Evolutionary conservation across 2,329 filamentous ascomycete genomes (phyloP), one percentile per base, ranked within the genome.

Genomic region (Sarocladium brachiariae): DNA sequence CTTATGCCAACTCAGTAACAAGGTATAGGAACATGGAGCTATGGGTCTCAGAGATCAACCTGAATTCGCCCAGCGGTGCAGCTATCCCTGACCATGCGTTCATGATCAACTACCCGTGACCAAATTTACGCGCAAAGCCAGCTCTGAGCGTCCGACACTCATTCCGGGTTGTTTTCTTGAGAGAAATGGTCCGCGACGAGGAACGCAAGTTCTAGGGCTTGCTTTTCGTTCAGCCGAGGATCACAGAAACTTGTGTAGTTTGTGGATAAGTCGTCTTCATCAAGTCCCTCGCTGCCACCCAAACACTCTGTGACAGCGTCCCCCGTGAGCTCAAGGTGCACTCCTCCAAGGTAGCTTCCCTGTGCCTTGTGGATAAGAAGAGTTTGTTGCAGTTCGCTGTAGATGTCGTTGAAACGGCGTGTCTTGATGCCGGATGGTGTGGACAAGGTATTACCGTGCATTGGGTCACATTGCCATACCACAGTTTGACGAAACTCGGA

Each of bases 171-270:
- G 35, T 62, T 56, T 52, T 70, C 63, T 49, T 66, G 63, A 2
- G 77, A 71, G 56, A 75, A 93, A 62, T 91, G 87, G 4, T 89
- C 89, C 0, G 93, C 93, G 45, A 99, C 85, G 61, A 97, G 70
- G 67, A 99, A 99, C 0, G 93, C 91, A 65, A 97, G 69, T 73
- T 99, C 93, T 13, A 99, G 76, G 1, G 93, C 91, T 73, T 99
- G 93, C 72, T 97, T 96, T 77, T 97, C 93, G 63, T 99, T 99
- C 58, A 99, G 72, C 21, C 93, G 74, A 4, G 93, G 93, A 66
- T 99, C 93, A 66, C 93, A 99, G 73, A 92, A 97, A 33, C 87
- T 95, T 4, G 90, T 95, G 69, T 99, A 99, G 61, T 96, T 91
- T 56, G 89, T 80, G 2, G 86, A 86, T 60, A 99, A 66, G 62